A percentile compares a stretch with the other conserved stretches of the same genome.
phyloP scores from a whole-genome alignment of 805 yeast species.

The Wickerhamiella siamensis region DNA sequence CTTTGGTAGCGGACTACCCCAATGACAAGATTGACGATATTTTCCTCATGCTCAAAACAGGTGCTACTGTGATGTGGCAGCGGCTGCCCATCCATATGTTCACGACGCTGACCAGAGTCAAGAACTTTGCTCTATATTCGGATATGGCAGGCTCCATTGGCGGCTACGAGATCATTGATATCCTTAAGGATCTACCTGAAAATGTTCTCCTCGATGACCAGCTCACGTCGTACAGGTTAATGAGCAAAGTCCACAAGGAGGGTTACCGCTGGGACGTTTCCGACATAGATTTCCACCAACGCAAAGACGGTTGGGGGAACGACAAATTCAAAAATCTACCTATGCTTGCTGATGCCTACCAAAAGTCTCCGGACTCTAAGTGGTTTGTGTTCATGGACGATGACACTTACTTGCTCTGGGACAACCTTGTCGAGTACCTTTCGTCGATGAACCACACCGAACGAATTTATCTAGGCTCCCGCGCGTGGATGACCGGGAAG shows the following conservation, averaged over 20 bases:
- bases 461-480: conserved; percentile 22
- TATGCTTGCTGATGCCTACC: conserved; percentile 25
- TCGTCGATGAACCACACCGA: conserved; percentile 18
- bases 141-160: conserved; percentile 23
- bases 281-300: conserved; percentile 4
- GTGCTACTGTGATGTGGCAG: conserved; percentile 24
- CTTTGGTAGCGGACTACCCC: neutral
- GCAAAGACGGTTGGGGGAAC: conserved; percentile 23
- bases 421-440: conserved; percentile 19
- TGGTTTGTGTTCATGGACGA: conserved; percentile 28
- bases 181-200: conserved; percentile 17
- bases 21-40: conserved; percentile 6
- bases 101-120: conserved; percentile 24
- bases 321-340: conserved; percentile 28
- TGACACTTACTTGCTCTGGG: conserved; percentile 22
- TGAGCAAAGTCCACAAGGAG: conserved; percentile 15
- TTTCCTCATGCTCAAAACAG: conserved; percentile 26
- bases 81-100: conserved; percentile 26
- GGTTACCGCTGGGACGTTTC: conserved; percentile 17
- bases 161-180: conserved; percentile 24
- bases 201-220: conserved; percentile 9
- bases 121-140: conserved; percentile 24
- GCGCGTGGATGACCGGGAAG: conserved; percentile 8
- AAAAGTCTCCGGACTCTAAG: conserved; percentile 17
- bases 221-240: conserved; percentile 19